A percentile compares a stretch with the other conserved stretches of the same genome.
phyloP scores from a whole-genome alignment of 2,329 filamentous ascomycete genomes.

The Penicillium sp. region DNA sequence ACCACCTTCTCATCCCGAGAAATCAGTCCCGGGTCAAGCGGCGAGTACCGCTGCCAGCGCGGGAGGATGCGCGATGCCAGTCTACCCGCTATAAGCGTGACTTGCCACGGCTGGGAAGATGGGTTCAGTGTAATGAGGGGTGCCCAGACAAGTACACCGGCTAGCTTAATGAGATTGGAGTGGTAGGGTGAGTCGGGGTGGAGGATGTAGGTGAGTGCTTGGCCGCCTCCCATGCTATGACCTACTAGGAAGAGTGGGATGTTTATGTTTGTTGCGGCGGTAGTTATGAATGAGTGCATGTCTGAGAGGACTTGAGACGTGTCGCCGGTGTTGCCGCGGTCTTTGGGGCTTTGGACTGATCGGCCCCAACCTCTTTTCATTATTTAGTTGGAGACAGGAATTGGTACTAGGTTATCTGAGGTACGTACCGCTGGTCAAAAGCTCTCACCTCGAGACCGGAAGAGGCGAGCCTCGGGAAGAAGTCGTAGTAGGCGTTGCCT shows the following conservation, averaged over 20 bases:
- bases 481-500: conserved; percentile 66
- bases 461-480: conserved; percentile 66
- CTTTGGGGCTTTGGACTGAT: conserved; percentile 56
- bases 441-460: conserved; percentile 69
- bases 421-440: conserved; percentile 65
- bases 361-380: conserved; percentile 67
- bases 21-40: conserved; percentile 59
- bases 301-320: conserved; percentile 70
- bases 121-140: conserved; percentile 72
- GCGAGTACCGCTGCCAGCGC: conserved; percentile 59
- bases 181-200: conserved; percentile 31
- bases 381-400: not conserved
- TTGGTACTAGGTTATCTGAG: not conserved
- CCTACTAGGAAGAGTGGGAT: conserved; percentile 71
- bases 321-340: conserved; percentile 68
- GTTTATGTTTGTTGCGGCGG: conserved; percentile 47
- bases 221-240: conserved; percentile 84
- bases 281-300: conserved; percentile 67
- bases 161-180: conserved; percentile 51
- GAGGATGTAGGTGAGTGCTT: conserved; percentile 60
- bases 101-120: conserved; percentile 55
- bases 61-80: conserved; percentile 65
- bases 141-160: conserved; percentile 70
- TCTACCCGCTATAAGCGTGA: conserved; percentile 62
- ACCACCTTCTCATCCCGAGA: conserved; percentile 62